These are phyloP conservation scores for Suillus cothurnatus DNA, from an alignment of 768 basidiomycete species.

Conservation along the genomic window DNA sequence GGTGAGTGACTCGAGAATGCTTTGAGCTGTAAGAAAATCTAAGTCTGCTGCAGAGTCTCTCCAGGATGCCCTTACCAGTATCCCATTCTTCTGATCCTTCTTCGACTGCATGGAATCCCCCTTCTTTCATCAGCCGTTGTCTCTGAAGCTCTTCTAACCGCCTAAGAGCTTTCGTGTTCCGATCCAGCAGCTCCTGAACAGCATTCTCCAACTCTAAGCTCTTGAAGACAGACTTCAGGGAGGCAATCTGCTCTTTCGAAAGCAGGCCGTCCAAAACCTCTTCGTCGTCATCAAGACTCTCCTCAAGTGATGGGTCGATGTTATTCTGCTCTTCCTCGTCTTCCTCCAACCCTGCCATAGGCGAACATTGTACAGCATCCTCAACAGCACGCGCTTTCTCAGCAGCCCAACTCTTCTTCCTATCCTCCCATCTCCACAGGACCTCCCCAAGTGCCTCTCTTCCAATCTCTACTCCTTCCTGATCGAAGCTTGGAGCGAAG, in stretches of 20 bases:
- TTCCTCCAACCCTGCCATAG: constrained; percentile 15
- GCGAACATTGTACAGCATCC: constrained; percentile 8
- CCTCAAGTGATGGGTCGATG: constrained; percentile 12
- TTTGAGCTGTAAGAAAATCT: constrained; percentile 54
- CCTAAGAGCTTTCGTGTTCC: constrained; percentile 63
- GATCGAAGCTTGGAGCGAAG: constrained; percentile 81
- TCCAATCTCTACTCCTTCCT: constrained; percentile 74
- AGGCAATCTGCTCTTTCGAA: constrained; percentile 52
- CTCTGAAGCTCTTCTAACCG: constrained; percentile 69
- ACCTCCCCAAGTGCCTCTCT: constrained; percentile 60
- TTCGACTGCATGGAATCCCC: constrained; percentile 50
- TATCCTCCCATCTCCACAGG: constrained; percentile 52
- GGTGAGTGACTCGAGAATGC: constrained; percentile 69
- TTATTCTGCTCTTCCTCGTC: constrained; percentile 14
- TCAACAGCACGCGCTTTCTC: constrained; percentile 31
- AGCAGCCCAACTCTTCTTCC: constrained; percentile 32
- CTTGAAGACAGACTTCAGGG: constrained; percentile 61
- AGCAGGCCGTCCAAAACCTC: constrained; percentile 55
- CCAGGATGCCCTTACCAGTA: constrained; percentile 52
- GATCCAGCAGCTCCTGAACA: constrained; percentile 66
- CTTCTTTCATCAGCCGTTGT: constrained; percentile 50
- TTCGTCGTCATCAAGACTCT: constrained; percentile 34
- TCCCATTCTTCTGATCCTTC: constrained; percentile 84
- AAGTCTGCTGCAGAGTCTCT: constrained; percentile 17
- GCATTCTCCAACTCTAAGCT: constrained; percentile 68